Evolutionary conservation across 495 filamentous ascomycete genomes (phyloP), one percentile per base, ranked within the genome.

Genomic region (Antarctomyces pellizariae): DNA sequence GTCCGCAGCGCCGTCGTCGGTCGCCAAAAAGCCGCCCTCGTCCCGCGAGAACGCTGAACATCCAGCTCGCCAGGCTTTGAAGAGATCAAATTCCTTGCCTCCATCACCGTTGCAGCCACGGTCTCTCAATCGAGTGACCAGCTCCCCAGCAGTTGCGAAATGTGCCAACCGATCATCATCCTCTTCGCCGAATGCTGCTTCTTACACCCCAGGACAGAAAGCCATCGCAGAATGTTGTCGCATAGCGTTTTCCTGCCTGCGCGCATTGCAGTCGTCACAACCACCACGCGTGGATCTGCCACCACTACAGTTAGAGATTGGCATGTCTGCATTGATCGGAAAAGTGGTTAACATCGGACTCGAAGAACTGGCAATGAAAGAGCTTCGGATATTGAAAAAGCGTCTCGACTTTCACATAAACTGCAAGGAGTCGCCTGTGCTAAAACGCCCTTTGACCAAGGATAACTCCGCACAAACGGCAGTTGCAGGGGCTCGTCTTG

Each of bases 291-390:
- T 49, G 37, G 58, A 34, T 2, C 44, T 64, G 9, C 65, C 70
- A 5, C 62, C 57, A 18, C 50, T 84, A 26, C 82, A 93, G 35
- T 52, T 90, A 2, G 84, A 93, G 41, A 70, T 67, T 31, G 86
- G 77, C 4, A 75, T 79, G 48, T 74, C 75, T 22, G 66, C 72
- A 5, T 53, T 97, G 21, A 53, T 75, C 13, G 65, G 62, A 21
- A 82, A 71, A 36, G 47, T 90, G 10, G 55, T 90, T 4, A 59
- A 63, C 1, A 48, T 90, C 24, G 71, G 70, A 8, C 44, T 89
- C 30, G 66, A 77, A 29, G 71, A 78, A 9, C 46, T 73, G 30
- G 86, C 84, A 4, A 49, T 71, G 30, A 78, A 72, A 37, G 82
- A 95, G 46, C 45, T 92, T 18, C 56, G 66, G 38, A 54, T 52